Evolutionary conservation across 202 grass and related monocot species (phyloP), one percentile per base, ranked within the genome.

Genomic region (Cymbopogon flexuosus): DNA sequence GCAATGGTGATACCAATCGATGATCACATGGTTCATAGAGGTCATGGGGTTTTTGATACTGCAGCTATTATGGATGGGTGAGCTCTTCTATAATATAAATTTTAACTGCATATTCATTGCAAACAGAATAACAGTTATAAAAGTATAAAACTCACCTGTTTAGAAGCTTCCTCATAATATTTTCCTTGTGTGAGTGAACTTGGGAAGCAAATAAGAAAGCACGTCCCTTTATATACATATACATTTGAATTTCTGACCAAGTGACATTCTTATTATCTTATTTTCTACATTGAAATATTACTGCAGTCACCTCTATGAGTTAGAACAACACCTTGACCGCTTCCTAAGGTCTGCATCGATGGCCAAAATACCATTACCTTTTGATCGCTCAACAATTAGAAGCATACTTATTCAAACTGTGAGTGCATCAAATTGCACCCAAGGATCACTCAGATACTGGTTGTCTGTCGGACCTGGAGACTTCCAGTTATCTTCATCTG

Each of bases 21-120:
- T 75, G 95, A 97, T 89, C 95, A 97, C 80, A 93, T 94, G 92
- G 88, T 97, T 30, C 95, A 97, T 62, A 86, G 90, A 89, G 95
- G 92, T 15, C 94, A 97, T 72, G 95, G 95, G 27, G 91, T 97
- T 72, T 97, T 97, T 68, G 95, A 97, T 80, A 97, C 92, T 72
- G 90, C 92, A 37, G 91, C 95, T 74, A 94, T 94, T 78, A 89
- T 97, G 86, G 84, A 97, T 69, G 91, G 94, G 94, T 97, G 89
- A 92, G 76, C 37, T 13, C 61, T 84, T 62, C 34, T 37, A 16
- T 67, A n/a, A 30, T 35, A 57, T 59, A 40, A 57, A 14, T 60
- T 11, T 60, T 47, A 47, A 54, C 65, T 75, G 30, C 62, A 47
- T 68, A 16, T 49, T 72, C 33, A 58, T 18, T 58, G 19, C 51